Percentiles rank a stretch among this genome's conserved stretches.
phyloP scores from a whole-genome alignment of 495 filamentous ascomycete genomes.

The Aspergillus biplanus region DNA sequence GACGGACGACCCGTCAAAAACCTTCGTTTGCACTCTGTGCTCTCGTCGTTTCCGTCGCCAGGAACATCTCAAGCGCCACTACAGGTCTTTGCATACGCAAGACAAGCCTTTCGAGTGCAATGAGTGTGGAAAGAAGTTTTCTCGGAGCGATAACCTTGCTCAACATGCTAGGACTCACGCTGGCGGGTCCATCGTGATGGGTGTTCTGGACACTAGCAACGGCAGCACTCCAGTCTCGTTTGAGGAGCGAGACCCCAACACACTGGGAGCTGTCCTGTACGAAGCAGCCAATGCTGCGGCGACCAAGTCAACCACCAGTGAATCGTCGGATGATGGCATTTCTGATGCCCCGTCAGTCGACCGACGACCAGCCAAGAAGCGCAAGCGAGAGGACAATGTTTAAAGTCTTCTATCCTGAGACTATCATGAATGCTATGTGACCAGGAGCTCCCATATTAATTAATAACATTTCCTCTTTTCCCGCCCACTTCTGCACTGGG shows the following conservation, averaged over 20 bases:
- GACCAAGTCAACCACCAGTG: slow-evolving; percentile 57
- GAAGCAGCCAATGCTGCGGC: slow-evolving; percentile 71
- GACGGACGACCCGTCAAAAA: slow-evolving; percentile 98
- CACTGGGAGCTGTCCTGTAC: slow-evolving; percentile 74
- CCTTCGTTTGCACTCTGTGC: slow-evolving; percentile 95
- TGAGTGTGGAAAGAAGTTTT: slow-evolving; percentile 99
- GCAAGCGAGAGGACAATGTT: slow-evolving; percentile 64
- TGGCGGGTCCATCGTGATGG: slow-evolving; percentile 85
- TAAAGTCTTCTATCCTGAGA: slow-evolving; percentile 31
- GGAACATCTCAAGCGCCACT: slow-evolving; percentile 98
- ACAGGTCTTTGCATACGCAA: slow-evolving; percentile 95
- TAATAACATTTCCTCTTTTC: slow-evolving; percentile 23
- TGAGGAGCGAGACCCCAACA: slow-evolving; percentile 62
- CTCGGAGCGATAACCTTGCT: slow-evolving; percentile 92
- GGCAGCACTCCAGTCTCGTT: slow-evolving; percentile 44
- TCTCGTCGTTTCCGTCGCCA: slow-evolving; percentile 96
- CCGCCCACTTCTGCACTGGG: slow-evolving; percentile 18
- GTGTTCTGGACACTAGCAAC: slow-evolving; percentile 72
- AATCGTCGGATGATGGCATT: slow-evolving; percentile 46
- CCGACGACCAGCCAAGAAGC: slow-evolving; percentile 67
- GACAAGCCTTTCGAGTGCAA: slow-evolving; percentile 98
- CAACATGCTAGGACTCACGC: slow-evolving; percentile 97
- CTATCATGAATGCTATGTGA: slow-evolving; percentile 46
- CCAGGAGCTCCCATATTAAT: slow-evolving; percentile 45
- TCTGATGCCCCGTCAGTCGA: slow-evolving; percentile 50